A percentile compares a stretch with the other conserved stretches of the same genome.
Evolutionary conservation across 345 rosid genomes (phyloP).

Genomic region (Trapa incisa): DNA sequence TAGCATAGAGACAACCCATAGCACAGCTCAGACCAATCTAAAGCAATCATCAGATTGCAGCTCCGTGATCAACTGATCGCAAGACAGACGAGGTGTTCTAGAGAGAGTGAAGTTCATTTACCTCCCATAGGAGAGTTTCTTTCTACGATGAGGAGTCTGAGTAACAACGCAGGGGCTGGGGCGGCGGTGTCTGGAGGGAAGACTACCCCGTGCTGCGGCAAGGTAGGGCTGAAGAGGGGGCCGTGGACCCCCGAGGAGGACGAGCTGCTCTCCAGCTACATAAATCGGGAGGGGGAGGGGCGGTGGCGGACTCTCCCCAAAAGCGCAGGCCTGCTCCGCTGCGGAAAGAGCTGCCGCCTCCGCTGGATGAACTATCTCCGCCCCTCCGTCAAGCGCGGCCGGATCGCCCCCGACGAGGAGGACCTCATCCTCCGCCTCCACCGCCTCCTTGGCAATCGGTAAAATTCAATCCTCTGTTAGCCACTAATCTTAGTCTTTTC

Average conservation of each 20-base stretch:
- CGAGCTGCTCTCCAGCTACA: constrained; percentile 31
- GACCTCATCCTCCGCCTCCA: constrained; percentile 58
- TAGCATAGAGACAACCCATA: not conserved
- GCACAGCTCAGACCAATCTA: not conserved
- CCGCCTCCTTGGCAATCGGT: constrained; percentile 54
- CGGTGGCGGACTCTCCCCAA: constrained; percentile 54
- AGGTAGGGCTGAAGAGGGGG: constrained; percentile 43
- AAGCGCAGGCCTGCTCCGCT: constrained; percentile 41
- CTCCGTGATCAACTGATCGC: no score
- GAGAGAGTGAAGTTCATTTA: no score
- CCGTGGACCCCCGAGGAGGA: constrained; percentile 63
- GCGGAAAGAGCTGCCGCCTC: constrained; percentile 65
- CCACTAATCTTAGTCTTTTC: not conserved
- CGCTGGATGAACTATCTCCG: constrained; percentile 64
- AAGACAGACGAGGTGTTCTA: no score
- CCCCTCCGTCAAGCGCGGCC: constrained; percentile 49
- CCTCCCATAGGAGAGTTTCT: not conserved
- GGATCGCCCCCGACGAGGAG: constrained; percentile 49
- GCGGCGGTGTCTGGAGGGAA: not conserved
- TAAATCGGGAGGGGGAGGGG: constrained; percentile 44
- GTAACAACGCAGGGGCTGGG: not conserved
- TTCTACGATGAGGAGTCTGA: constrained; percentile 20
- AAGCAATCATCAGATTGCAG: not conserved
- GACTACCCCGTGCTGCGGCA: constrained; percentile 42
- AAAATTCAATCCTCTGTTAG: not conserved